Base-by-base conservation (phyloP, 768 basidiomycete species). In the Pleurotus pulmonarius region DNA sequence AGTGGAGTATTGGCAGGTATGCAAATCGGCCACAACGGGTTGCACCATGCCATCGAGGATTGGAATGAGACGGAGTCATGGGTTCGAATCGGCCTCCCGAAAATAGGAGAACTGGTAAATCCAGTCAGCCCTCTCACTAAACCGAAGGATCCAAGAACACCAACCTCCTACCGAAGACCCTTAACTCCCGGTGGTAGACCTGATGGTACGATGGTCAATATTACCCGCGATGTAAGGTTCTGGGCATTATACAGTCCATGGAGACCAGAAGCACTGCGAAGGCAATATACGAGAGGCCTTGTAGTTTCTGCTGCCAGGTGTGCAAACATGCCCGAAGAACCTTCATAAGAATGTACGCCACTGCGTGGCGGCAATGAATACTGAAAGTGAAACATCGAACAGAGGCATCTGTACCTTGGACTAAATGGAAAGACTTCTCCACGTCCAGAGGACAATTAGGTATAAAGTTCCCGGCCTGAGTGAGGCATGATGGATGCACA, bases 141-240 rank as follows among this genome's bases (percentile, higher is more conserved):
- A 34, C 8, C 29, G 11, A 34, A 34, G 29, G 13, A 43, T n/a
- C 15, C n/a, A 20, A 43, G 41, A 43, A 20, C n/a, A 43, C 41
- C 20, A 13, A 75, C 75, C 77, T 64, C 80, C 78, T 59, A 76
- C 72, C 6, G 64, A 64, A 81, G 67, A 26, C 54, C 46, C 26
- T 68, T 70, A 0, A 63, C 71, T 49, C 74, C 75, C 2, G 46
- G 60, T 0, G n/a, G n/a, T n/a, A n/a, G 74, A 75, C 40, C 79
- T 73, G 0, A 76, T 77, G 20, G 70, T 60, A 15, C 78, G 77
- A 55, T 76, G 78, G 1, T 79, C 79, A n/a, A 70, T 68, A 52
- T 81, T 75, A 0, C 79, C 79, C 73, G 22, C 78, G 74, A 7
- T 70, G 66, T 24, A 79, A 70, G 0, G 79, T 78, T 56, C 76